Conservation (phyloP, 805 yeast species). For the Teunomyces aglyptinius region DNA sequence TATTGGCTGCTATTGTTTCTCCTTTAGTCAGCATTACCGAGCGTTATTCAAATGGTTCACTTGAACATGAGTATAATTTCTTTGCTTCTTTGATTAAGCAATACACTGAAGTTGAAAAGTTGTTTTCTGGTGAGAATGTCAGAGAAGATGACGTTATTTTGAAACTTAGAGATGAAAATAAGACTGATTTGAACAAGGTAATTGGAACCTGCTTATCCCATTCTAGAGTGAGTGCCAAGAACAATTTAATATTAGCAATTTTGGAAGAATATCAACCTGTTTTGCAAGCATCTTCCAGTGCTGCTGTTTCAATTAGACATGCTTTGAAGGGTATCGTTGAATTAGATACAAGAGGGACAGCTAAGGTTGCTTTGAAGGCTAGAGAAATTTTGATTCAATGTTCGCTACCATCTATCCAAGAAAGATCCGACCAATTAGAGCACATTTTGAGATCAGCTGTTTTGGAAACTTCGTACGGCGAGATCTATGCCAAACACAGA, state of each 20-base stretch:
- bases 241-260: constrained; percentile 82
- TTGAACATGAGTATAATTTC: constrained; percentile 78
- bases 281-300: constrained; percentile 64
- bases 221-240: constrained; percentile 89
- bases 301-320: constrained; percentile 62
- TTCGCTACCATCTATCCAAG: constrained; percentile 92
- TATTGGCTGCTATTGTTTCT: constrained; percentile 58
- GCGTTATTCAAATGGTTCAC: constrained; percentile 70
- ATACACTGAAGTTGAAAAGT: constrained; percentile 73
- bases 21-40: constrained; percentile 74
- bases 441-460: constrained; percentile 92
- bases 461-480: constrained; percentile 86
- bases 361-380: constrained; percentile 92
- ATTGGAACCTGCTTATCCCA: constrained; percentile 79
- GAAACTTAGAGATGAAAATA: constrained; percentile 82
- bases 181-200: constrained; percentile 71
- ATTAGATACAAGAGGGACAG: constrained; percentile 84
- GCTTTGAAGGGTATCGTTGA: constrained; percentile 79
- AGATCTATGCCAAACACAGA: constrained; percentile 68
- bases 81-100: constrained; percentile 67
- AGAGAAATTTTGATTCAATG: constrained; percentile 96
- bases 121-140: constrained; percentile 71
- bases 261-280: constrained; percentile 78
- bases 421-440: constrained; percentile 95
- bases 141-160: constrained; percentile 90